phyloP scores from a whole-genome alignment of 106 monocot species.

The Apostasia shenzhenica region DNA sequence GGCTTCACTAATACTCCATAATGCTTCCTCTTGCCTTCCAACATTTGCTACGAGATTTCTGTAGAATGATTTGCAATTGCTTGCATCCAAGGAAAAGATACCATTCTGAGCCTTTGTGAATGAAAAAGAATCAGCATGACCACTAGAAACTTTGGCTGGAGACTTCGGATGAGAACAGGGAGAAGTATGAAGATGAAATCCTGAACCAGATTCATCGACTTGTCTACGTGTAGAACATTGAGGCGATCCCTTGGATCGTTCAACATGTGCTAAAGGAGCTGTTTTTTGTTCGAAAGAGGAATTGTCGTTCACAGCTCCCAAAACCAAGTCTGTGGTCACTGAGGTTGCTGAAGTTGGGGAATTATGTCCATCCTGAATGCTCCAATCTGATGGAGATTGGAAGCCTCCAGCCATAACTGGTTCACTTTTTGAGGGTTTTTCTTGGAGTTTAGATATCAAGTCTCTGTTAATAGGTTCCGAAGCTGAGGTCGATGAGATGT shows the following conservation, averaged over 20 bases:
- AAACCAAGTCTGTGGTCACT: conserved; percentile 74
- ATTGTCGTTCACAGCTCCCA: conserved; percentile 36
- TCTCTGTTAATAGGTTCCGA: conserved; percentile 21
- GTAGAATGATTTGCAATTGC: conserved; percentile 51
- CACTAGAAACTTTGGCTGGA: not conserved
- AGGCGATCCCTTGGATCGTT: conserved; percentile 1
- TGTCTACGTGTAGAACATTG: conserved; percentile 22
- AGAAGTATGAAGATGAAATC: conserved; percentile 8
- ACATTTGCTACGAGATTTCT: conserved; percentile 52
- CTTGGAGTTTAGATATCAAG: conserved; percentile 27
- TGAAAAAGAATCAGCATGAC: not conserved
- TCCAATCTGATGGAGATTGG: conserved; percentile 15
- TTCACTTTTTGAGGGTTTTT: conserved; percentile 37
- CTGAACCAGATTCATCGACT: conserved; percentile 8
- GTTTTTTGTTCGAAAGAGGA: conserved; percentile 15
- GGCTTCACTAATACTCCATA: conserved; percentile 35
- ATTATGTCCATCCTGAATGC: conserved; percentile 22
- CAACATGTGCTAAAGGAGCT: not conserved
- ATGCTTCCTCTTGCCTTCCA: conserved; percentile 76
- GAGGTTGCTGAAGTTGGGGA: conserved; percentile 55
- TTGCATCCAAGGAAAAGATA: conserved; percentile 22
- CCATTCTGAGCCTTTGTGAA: conserved; percentile 7
- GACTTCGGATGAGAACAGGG: conserved; percentile 8
- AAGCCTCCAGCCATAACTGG: conserved; percentile 16
- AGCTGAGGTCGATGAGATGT: conserved; percentile 22